These are phyloP conservation scores for Penicillium canariense DNA, from an alignment of 495 filamentous ascomycete genomes.

Conservation along the genomic window DNA sequence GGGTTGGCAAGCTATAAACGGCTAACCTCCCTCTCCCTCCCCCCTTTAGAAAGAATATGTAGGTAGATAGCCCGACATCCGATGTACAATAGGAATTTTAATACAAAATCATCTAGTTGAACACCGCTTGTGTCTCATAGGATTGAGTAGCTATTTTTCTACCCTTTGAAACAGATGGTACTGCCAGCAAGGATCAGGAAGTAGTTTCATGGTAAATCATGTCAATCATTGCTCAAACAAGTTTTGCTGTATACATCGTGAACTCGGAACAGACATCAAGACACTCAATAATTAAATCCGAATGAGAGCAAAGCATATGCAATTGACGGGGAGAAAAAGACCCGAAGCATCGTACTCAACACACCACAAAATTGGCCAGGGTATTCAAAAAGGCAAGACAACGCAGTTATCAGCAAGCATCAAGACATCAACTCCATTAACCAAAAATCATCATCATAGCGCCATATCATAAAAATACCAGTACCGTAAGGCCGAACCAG, in stretches of 20 bases:
- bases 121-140: too few relatives aligned
- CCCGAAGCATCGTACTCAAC: background rate
- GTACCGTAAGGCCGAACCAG: slow-evolving; percentile 1
- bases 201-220: background rate
- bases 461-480: slow-evolving; percentile 7
- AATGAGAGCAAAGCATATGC: background rate
- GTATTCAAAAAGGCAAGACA: background rate
- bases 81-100: too few relatives aligned
- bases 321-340: background rate
- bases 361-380: background rate
- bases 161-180: too few relatives aligned
- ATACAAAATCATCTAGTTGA: too few relatives aligned
- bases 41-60: too few relatives aligned
- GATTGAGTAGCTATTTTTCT: too few relatives aligned
- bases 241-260: slow-evolving; percentile 12
- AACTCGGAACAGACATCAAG: background rate
- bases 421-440: background rate
- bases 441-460: background rate
- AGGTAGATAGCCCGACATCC: too few relatives aligned
- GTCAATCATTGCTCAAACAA: slow-evolving; percentile 10
- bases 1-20: too few relatives aligned
- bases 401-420: background rate
- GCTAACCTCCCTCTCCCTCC: too few relatives aligned
- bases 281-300: slow-evolving; percentile 12
- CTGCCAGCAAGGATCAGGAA: background rate